These are phyloP conservation scores for Euphrasia arctica DNA, from an alignment of 305 asterid genomes.

Conservation along the genomic window DNA sequence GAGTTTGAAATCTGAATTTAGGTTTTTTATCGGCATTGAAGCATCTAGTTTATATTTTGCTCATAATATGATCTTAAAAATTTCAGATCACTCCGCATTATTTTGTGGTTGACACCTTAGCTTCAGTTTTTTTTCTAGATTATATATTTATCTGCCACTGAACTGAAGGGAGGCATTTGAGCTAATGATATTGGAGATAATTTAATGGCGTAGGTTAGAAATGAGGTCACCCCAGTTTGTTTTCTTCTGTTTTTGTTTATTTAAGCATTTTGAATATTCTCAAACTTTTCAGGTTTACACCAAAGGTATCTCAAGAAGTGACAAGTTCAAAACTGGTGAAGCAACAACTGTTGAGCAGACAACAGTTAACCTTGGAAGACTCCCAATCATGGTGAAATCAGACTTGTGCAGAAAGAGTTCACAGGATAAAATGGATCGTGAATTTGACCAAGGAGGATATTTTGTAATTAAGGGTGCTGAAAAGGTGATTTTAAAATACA, in stretches of 20 bases:
- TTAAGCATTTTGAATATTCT: slow-evolving; percentile 7
- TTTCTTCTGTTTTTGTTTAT: not conserved
- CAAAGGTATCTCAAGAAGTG: slow-evolving; percentile 55
- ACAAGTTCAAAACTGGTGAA: slow-evolving; percentile 80
- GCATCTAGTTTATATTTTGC: not conserved
- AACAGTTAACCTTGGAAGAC: slow-evolving; percentile 53
- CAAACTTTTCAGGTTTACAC: slow-evolving; percentile 57
- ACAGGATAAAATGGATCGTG: slow-evolving; percentile 59
- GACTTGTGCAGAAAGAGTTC: slow-evolving; percentile 68
- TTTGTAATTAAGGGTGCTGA: slow-evolving; percentile 95
- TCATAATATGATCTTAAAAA: not conserved
- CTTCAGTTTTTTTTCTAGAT: not conserved
- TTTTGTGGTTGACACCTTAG: not conserved
- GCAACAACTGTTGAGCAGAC: slow-evolving; percentile 53
- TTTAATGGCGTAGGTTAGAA: slow-evolving; percentile 8
- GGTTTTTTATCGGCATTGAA: not conserved
- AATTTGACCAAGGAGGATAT: slow-evolving; percentile 89
- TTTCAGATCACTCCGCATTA: not conserved
- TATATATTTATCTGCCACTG: not conserved
- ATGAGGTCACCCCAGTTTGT: not conserved
- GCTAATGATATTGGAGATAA: not conserved
- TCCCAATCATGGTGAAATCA: slow-evolving; percentile 94
- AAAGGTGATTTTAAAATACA: slow-evolving; percentile 53
- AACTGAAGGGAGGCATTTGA: not conserved
- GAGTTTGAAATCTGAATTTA: not conserved